Evolutionary conservation across 768 basidiomycete species (phyloP).

Genomic region (Chalciporus sphaerocephalus): DNA sequence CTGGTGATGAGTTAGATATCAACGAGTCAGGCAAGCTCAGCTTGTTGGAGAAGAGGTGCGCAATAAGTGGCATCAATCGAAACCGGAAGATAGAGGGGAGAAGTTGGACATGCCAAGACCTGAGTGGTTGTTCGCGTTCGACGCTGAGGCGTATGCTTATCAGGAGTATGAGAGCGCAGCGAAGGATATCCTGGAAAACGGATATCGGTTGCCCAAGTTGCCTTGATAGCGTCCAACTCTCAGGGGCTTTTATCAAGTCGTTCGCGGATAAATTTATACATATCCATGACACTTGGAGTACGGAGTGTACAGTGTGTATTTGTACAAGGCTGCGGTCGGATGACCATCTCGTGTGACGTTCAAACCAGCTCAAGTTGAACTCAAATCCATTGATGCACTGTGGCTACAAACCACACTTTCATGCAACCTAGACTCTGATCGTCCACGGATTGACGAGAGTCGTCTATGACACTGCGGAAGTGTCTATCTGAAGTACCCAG

Average conservation of each 20-base stretch:
- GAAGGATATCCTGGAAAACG: conserved; percentile 8
- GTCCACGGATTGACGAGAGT: no score
- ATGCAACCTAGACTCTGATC: no score
- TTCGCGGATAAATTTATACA: no score
- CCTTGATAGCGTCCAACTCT: background rate
- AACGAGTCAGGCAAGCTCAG: conserved; percentile 13
- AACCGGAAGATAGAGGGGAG: conserved; percentile 11
- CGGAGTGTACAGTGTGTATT: background rate
- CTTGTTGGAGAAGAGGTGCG: conserved; percentile 11
- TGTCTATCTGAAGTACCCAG: no score
- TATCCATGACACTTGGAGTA: no score
- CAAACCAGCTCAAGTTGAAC: no score
- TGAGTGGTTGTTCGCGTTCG: conserved; percentile 21
- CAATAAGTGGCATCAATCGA: conserved; percentile 19
- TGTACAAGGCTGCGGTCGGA: no score
- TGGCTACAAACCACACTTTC: no score
- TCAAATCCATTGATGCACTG: no score
- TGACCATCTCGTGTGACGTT: no score
- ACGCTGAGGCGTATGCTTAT: conserved; percentile 21
- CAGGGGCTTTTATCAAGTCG: no score
- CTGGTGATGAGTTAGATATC: conserved; percentile 11
- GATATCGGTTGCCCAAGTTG: conserved; percentile 14
- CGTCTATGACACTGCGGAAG: no score
- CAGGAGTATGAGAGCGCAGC: conserved; percentile 4
- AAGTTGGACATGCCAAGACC: conserved; percentile 15